A percentile compares a stretch with the other conserved stretches of the same genome.
Evolutionary conservation across 2,329 filamentous ascomycete genomes (phyloP).

Genomic region (Ascochyta clinopodiicola): DNA sequence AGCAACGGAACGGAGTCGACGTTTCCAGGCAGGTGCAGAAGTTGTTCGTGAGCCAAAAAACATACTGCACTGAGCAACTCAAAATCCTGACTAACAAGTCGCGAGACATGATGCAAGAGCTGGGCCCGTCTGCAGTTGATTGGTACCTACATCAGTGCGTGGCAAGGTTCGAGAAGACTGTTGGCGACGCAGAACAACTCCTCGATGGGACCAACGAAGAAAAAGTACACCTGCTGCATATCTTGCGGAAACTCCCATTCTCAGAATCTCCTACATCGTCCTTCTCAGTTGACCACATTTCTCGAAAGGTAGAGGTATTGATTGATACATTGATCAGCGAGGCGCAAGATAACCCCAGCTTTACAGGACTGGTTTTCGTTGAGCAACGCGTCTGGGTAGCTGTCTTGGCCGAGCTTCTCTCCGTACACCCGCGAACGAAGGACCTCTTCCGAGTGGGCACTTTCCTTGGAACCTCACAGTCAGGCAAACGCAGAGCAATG

Average conservation of each 20-base stretch:
- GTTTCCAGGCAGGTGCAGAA: slow-evolving; percentile 33
- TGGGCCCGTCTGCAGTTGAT: slow-evolving; percentile 48
- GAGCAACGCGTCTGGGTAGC: slow-evolving; percentile 54
- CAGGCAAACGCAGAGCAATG: slow-evolving; percentile 51
- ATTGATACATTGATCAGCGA: slow-evolving; percentile 48
- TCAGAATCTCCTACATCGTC: background rate
- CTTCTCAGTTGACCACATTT: slow-evolving; percentile 32
- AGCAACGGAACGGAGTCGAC: slow-evolving; percentile 30
- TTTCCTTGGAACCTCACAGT: slow-evolving; percentile 61
- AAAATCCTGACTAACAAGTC: slow-evolving; percentile 43
- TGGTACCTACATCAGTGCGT: slow-evolving; percentile 51
- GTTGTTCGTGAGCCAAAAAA: slow-evolving; percentile 40
- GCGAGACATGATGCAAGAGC: slow-evolving; percentile 43
- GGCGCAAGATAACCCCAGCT: slow-evolving; percentile 27
- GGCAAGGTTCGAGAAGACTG: slow-evolving; percentile 27
- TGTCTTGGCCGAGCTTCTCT: slow-evolving; percentile 50
- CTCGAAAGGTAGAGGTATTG: slow-evolving; percentile 46
- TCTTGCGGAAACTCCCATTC: slow-evolving; percentile 28
- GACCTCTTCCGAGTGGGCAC: slow-evolving; percentile 52
- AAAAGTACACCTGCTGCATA: slow-evolving; percentile 41
- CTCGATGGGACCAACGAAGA: slow-evolving; percentile 45
- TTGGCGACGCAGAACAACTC: slow-evolving; percentile 27
- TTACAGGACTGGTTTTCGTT: slow-evolving; percentile 56
- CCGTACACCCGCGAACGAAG: slow-evolving; percentile 36
- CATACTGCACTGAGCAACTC: slow-evolving; percentile 51